Base-by-base conservation (phyloP, 2,329 filamentous ascomycete genomes). In the Hysterium pulicare region DNA sequence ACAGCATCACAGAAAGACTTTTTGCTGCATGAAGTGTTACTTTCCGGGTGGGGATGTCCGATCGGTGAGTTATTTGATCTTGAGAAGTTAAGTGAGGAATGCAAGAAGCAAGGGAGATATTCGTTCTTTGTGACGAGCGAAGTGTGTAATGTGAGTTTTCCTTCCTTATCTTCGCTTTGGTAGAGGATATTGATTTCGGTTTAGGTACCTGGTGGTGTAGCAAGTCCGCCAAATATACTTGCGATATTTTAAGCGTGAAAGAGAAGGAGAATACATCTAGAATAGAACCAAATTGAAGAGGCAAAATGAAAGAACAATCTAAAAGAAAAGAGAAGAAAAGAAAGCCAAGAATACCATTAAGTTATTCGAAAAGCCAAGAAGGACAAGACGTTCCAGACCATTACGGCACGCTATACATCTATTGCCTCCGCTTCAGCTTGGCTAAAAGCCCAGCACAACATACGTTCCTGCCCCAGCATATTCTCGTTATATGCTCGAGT, bases 41-140 rank as follows among this genome's bases (percentile, higher is more conserved):
- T 57, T 3, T 58, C 55, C 19, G 41, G 54, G 15, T 66, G 57
- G 58, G 62, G 58, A 3, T 59, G 61, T 53, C 58, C 58, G 16
- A 62, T 63, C 40, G 58, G 63, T 2, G 65, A 67, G 45, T 46
- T 67, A 19, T 67, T 64, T 47, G 57, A 68, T 42, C 40, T 67
- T 7, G 62, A 68, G 31, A 45, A 32, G 13, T 22, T 67, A 45
- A 50, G 47, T 2, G 45, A 45, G n/a, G 51, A 55, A 34, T 68
- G 66, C 34, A 51, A 51, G 16, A 54, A 48, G 42, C 41, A 46
- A 40, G 48, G 49, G 1, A 50, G 61, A 19, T 68, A 31, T 19
- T 17, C 24, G 5, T 39, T 39, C 26, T 39, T 39, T 20, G 23
- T 39, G 3, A 31, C 37, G 5, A 39, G 37, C 21, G 37, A 39